Evolutionary conservation across 225 moss, liverwort and hornwort genomes (phyloP).

Genomic region (Takakia lepidozioides): DNA sequence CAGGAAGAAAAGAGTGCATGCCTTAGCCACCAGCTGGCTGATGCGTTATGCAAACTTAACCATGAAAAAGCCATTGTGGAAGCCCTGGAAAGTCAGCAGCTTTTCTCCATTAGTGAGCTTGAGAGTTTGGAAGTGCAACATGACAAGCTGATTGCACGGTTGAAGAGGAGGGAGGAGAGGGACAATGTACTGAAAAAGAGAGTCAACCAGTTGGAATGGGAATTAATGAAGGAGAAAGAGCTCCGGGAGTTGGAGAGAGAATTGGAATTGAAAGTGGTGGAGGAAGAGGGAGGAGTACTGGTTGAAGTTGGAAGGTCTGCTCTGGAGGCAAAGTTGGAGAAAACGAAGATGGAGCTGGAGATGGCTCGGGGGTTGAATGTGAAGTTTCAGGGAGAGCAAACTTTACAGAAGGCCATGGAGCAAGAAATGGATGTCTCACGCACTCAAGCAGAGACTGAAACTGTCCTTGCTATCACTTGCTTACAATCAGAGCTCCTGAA

Average conservation of each 20-base stretch:
- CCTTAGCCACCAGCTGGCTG: constrained; percentile 26
- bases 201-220: constrained; percentile 25
- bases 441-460: constrained; percentile 76
- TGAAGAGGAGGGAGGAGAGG: constrained; percentile 63
- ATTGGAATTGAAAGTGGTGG: constrained; percentile 1
- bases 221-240: constrained; percentile 37
- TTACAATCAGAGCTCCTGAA: constrained; percentile 70
- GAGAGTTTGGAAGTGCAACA: constrained; percentile 63
- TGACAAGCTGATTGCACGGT: constrained; percentile 26
- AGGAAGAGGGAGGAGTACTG: constrained; percentile 27
- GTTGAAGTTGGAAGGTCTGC: constrained; percentile 27
- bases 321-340: constrained; percentile 59
- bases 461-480: constrained; percentile 70
- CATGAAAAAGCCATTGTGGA: constrained; percentile 56
- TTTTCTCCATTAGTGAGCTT: constrained; percentile 59
- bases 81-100: constrained; percentile 68
- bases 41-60: no score
- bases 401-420: constrained; percentile 10
- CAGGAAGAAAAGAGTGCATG: constrained; percentile 29
- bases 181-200: constrained; percentile 36
- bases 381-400: constrained; percentile 45
- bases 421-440: constrained; percentile 64
- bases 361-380: constrained; percentile 37
- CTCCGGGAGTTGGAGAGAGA: constrained; percentile 35
- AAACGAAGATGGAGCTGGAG: constrained; percentile 51